phyloP scores from a whole-genome alignment of 176 grass and related monocot genomes.

The Carex parvula region DNA sequence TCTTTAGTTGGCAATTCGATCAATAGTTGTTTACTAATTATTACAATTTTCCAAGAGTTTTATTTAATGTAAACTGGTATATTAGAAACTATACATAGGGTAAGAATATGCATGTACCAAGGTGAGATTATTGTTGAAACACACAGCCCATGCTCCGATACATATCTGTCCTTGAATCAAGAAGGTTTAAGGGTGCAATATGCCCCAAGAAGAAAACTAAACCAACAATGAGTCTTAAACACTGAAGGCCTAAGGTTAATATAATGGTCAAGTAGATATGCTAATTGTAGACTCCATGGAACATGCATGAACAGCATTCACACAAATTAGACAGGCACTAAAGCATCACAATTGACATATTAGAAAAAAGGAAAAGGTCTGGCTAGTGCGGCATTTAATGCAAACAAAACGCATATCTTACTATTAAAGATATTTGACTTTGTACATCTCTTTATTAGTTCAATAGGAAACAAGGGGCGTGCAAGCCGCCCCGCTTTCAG shows the following conservation, averaged over 20 bases:
- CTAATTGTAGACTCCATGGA: neutral
- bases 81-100: neutral
- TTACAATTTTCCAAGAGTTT: neutral
- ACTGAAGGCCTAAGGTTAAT: neutral
- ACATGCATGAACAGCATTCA: neutral
- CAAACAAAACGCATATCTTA: neutral
- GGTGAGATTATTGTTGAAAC: neutral
- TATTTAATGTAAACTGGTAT: neutral
- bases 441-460: constrained; percentile 4
- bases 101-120: neutral
- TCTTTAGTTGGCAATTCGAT: neutral
- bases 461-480: constrained; percentile 5
- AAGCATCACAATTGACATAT: neutral
- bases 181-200: neutral
- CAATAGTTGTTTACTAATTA: neutral
- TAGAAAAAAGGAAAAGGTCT: neutral
- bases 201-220: neutral
- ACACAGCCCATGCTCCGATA: neutral
- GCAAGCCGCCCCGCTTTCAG: neutral
- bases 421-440: neutral
- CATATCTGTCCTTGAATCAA: neutral
- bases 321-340: neutral
- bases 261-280: too few relatives aligned
- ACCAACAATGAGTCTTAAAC: neutral
- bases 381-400: neutral